Conservation (phyloP, 495 filamentous ascomycete genomes). For the Aspergillus funiculosus region DNA sequence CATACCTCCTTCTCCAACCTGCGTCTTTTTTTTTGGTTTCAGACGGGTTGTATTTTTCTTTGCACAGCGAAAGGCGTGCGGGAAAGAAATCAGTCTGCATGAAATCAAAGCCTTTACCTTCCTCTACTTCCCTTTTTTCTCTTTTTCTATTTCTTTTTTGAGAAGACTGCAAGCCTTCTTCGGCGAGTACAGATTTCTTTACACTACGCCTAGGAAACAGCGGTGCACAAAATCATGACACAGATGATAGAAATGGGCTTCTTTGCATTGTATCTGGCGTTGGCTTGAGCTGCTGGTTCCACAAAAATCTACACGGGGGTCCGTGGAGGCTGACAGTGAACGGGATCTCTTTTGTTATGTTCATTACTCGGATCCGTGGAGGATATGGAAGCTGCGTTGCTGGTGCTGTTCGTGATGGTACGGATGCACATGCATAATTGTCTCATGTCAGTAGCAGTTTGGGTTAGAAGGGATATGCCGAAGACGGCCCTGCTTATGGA, state of each 20-base stretch:
- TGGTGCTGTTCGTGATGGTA: constrained; percentile 32
- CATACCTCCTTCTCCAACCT: constrained; percentile 34
- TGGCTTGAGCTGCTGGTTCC: constrained; percentile 46
- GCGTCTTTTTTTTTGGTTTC: constrained; percentile 12
- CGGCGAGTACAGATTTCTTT: constrained; percentile 22
- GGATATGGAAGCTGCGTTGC: constrained; percentile 34
- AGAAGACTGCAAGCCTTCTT: constrained; percentile 20
- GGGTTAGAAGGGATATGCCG: constrained; percentile 22
- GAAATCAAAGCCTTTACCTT: constrained; percentile 1
- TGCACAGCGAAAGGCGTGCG: constrained; percentile 4
- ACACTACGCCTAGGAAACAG: constrained; percentile 18
- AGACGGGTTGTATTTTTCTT: constrained; percentile 1
- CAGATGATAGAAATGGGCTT: constrained; percentile 30
- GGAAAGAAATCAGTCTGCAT: constrained; percentile 5
- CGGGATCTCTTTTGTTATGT: constrained; percentile 31
- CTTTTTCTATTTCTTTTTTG: constrained; percentile 4
- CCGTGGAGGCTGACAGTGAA: constrained; percentile 35
- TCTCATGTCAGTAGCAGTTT: constrained; percentile 27
- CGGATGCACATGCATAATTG: constrained; percentile 19
- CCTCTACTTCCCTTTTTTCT: background rate
- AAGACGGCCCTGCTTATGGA: constrained; percentile 23
- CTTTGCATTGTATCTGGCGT: constrained; percentile 48
- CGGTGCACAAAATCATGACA: constrained; percentile 22
- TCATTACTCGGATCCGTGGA: constrained; percentile 41
- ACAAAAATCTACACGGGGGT: constrained; percentile 34